These are phyloP conservation scores for Candolleomyces efflorescens DNA, from an alignment of 768 basidiomycete species.

Conservation along the genomic window DNA sequence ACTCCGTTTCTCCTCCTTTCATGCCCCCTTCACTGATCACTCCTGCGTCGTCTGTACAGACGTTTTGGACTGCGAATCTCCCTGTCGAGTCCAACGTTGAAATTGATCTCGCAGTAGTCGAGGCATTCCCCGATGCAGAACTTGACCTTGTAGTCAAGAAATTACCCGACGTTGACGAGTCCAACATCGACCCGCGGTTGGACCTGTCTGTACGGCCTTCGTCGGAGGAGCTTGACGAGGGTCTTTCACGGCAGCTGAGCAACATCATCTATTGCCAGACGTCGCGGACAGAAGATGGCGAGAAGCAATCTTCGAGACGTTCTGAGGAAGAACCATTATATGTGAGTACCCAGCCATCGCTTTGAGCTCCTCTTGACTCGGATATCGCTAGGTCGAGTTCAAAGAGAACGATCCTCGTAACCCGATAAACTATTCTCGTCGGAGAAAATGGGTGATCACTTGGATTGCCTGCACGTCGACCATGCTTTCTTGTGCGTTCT, in stretches of 20 bases:
- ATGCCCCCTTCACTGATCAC: too few species aligned
- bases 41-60: too few species aligned
- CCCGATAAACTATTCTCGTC: conserved; percentile 17
- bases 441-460: conserved; percentile 22
- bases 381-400: conserved; percentile 7
- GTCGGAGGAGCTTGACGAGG: too few species aligned
- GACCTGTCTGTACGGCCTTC: too few species aligned
- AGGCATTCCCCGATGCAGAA: too few species aligned
- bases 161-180: too few species aligned
- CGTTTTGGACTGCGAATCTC: too few species aligned
- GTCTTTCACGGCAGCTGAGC: background rate
- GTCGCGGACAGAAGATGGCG: background rate
- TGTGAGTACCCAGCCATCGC: conserved; percentile 8
- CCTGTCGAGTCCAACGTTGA: too few species aligned
- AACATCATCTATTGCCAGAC: background rate
- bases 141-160: too few species aligned
- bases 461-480: conserved; percentile 40
- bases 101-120: too few species aligned
- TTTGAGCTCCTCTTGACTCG: background rate
- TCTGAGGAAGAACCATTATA: conserved; percentile 14
- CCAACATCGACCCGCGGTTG: too few species aligned
- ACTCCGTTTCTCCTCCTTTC: too few species aligned
- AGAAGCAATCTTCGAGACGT: background rate
- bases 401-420: conserved; percentile 9
- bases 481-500: conserved; percentile 33